Base-by-base conservation (phyloP, 2,329 filamentous ascomycete genomes). In the Colletotrichum tropicale region DNA sequence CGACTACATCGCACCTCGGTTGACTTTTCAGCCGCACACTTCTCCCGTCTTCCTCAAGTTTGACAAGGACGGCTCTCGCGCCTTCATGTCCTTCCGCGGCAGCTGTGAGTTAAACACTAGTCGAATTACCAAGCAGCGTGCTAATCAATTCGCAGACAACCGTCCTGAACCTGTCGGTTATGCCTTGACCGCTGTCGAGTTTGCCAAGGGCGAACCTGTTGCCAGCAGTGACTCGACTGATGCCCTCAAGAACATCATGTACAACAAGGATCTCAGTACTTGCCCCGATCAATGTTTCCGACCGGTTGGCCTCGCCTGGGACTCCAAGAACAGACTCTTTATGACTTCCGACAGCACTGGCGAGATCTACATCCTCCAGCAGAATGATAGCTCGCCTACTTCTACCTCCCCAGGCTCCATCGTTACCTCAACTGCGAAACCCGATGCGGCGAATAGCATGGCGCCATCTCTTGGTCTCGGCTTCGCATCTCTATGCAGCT, bases 11-110 rank as follows among this genome's bases (percentile, higher is more conserved):
- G 78, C 87, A 5, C 89, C 94, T 77, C 76, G 91, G 2, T 84
- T 95, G 32, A 91, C 90, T 7, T 90, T 90, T 79, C 85, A 85
- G 66, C 90, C 94, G 2, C 94, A 96, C 80, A 93, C 89, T 81
- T 93, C 94, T 0, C 94, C 94, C 1, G 85, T 95, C 1, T 93
- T 95, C 78, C 90, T 95, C 80, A 91, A 91, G 76, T 96, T 96
- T 85, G 87, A 90, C 77, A 80, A 86, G 1, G 84, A 88, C 55
- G 90, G 90, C 43, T 89, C 88, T 15, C 88, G 87, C 3, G 93
- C 93, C 2, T 95, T 91, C 84, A 85, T 96, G 21, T 87, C 91
- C 1, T 94, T 95, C 83, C 94, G 95, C 82, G 94, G 94, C 16
- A 93, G 91, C 82, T 95, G 93, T 92, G 82, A 83, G 85, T 84